Base-by-base conservation (phyloP, 2,329 filamentous ascomycete species). In the Gyromitra esculenta region DNA sequence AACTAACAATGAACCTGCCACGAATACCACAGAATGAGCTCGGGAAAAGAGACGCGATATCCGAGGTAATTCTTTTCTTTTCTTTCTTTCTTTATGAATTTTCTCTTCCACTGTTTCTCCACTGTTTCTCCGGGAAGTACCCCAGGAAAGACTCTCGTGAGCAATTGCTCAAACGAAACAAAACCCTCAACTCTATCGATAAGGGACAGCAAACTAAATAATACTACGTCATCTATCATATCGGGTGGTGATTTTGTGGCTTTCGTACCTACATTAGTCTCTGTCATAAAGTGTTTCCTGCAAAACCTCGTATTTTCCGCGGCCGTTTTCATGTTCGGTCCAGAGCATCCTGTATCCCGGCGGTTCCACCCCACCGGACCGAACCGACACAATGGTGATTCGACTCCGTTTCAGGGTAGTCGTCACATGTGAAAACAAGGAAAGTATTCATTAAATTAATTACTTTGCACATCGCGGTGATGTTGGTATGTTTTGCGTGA, bases 241-340 rank as follows among this genome's bases (percentile, higher is more conserved):
- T 45, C 41, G 43, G 63, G 57, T 65, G 66, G 59, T 11, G 59
- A 59, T 70, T 71, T 37, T 35, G 18, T 15, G 21, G 39, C 25
- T 75, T 59, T 64, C 21, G 57, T 75, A 66, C 62, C 70, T 73
- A 70, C 64, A 57, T 70, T 75, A 75, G 71, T 43, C 54, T n/a
- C 48, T 50, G 18, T 43, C 48, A 52, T 48, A 56, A 59, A 57
- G 35, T 45, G n/a, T 43, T 59, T 75, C 57, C 31, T 69, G 9
- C 18, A 62, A 31, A 37, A 68, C 56, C 4, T 35, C 37, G 68
- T 62, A 67, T 68, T 68, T 63, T 43, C 72, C 39, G 66, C 65
- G 18, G 65, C 65, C 72, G 48, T 45, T 31, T 48, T 31, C 37
- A 43, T 57, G n/a, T 59, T 48, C 66, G 65, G 66, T 63, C n/a